A percentile compares a stretch with the other conserved stretches of the same genome.
Conservation (phyloP, 805 yeast genomes). For the Metschnikowia chrysomelidarum region DNA sequence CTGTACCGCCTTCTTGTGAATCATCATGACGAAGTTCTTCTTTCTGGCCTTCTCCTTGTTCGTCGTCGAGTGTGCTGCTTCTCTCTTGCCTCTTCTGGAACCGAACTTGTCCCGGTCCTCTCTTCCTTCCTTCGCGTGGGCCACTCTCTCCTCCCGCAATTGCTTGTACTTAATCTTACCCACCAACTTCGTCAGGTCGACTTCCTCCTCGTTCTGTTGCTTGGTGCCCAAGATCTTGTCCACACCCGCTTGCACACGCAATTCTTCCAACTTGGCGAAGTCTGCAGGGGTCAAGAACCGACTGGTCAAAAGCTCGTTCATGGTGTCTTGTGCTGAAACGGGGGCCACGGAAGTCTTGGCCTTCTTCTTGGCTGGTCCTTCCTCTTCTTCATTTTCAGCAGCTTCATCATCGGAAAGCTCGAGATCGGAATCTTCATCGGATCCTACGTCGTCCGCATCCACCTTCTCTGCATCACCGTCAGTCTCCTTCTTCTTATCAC, state of each 20-base stretch:
- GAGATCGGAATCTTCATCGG: slow-evolving; percentile 35
- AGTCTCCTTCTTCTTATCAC: slow-evolving; percentile 54
- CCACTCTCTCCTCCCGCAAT: slow-evolving; percentile 85
- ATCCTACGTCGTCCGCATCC: slow-evolving; percentile 37
- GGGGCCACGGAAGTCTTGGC: slow-evolving; percentile 25
- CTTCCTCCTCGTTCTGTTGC: slow-evolving; percentile 71
- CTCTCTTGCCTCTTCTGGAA: slow-evolving; percentile 77
- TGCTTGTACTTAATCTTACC: slow-evolving; percentile 84
- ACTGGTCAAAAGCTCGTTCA: slow-evolving; percentile 60
- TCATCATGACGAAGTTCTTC: slow-evolving; percentile 99
- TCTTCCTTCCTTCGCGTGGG: slow-evolving; percentile 83
- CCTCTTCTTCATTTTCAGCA: slow-evolving; percentile 21
- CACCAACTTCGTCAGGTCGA: slow-evolving; percentile 72
- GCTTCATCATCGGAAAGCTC: slow-evolving; percentile 34
- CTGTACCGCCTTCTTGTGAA: slow-evolving; percentile 90
- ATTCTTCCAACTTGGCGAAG: slow-evolving; percentile 90
- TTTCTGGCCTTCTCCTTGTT: slow-evolving; percentile 94
- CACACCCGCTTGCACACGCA: slow-evolving; percentile 80
- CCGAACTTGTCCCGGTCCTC: slow-evolving; percentile 92
- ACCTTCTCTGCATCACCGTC: slow-evolving; percentile 42
- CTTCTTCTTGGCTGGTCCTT: slow-evolving; percentile 33
- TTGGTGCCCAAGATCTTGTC: slow-evolving; percentile 68
- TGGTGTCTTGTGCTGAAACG: slow-evolving; percentile 31
- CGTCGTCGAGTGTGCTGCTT: slow-evolving; percentile 81
- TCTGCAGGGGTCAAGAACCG: slow-evolving; percentile 95